A percentile compares a stretch with the other conserved stretches of the same genome.
Evolutionary conservation across 163 green algal genomes (phyloP).

Genomic region (Chlamydomonas reinhardtii): DNA sequence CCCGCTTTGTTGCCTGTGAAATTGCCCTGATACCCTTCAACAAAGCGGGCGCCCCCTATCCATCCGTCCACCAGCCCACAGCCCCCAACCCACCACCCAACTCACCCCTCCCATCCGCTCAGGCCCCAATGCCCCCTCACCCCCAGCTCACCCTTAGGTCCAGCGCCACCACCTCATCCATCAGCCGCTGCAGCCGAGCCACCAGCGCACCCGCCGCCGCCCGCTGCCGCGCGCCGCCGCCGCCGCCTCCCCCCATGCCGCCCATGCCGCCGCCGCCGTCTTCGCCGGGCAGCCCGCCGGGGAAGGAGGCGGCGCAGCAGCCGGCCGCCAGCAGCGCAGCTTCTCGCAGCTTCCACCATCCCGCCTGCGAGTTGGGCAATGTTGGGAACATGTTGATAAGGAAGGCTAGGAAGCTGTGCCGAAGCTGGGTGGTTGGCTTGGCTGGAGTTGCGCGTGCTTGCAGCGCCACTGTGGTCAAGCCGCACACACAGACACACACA

Average conservation of each 20-base stretch:
- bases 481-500: too few species aligned
- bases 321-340: conserved; percentile 83
- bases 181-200: conserved; percentile 30
- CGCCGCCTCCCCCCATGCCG: not conserved
- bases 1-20: too few species aligned
- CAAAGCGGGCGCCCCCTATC: too few species aligned
- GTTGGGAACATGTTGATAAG: too few species aligned
- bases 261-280: not conserved
- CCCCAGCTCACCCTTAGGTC: conserved; percentile 65
- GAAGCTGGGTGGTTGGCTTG: too few species aligned
- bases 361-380: conserved; percentile 38
- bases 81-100: not conserved
- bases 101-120: not conserved
- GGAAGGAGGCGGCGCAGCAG: conserved; percentile 17
- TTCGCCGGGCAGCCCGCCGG: not conserved
- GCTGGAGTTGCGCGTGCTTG: too few species aligned
- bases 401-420: too few species aligned
- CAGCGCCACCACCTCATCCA: conserved; percentile 60
- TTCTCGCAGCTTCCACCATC: conserved; percentile 86
- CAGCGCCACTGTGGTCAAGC: too few species aligned
- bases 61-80: too few species aligned
- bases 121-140: not conserved
- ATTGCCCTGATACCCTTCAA: too few species aligned
- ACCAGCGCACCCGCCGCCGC: not conserved
- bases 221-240: conserved; percentile 4